Evolutionary conservation across 2,329 filamentous ascomycete species (phyloP).

Genomic region (Byssothecium circinans): DNA sequence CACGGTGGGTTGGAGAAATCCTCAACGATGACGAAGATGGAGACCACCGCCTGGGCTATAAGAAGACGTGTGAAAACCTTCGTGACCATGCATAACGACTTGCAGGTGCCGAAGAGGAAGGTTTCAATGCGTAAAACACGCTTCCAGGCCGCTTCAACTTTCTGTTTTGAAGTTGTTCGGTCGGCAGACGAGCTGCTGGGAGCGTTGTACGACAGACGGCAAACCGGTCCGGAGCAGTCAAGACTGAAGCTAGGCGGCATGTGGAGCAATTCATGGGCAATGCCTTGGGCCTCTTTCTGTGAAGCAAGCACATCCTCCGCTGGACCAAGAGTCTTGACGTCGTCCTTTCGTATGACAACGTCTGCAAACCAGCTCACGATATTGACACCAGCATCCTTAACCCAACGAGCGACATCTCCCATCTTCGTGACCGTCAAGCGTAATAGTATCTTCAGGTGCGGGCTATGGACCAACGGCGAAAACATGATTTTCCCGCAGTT

Average conservation of each 20-base stretch:
- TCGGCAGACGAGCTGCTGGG: not conserved
- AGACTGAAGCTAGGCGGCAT: not conserved
- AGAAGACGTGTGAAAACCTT: not conserved
- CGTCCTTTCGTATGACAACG: not conserved
- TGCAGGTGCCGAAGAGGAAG: not conserved
- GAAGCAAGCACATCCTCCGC: not conserved
- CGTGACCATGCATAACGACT: not conserved
- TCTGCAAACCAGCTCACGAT: not conserved
- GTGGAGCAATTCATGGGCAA: not conserved
- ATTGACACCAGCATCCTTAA: not conserved
- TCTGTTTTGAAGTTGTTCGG: not conserved
- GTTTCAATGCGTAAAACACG: not conserved
- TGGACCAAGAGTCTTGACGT: not conserved
- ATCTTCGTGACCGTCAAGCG: not conserved
- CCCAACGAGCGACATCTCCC: not conserved
- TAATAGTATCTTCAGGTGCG: not conserved
- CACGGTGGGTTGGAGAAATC: too few species aligned
- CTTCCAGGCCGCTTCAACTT: too few species aligned
- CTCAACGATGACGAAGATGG: too few species aligned
- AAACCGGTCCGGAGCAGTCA: not conserved
- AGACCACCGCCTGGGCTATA: not conserved
- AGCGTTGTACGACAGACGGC: not conserved
- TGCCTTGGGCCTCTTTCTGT: not conserved
- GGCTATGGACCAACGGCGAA: conserved; percentile 13
- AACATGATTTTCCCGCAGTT: conserved; percentile 25